Conservation (phyloP, 352 stramenopile species). For the Globisporangium uncinulatum region DNA sequence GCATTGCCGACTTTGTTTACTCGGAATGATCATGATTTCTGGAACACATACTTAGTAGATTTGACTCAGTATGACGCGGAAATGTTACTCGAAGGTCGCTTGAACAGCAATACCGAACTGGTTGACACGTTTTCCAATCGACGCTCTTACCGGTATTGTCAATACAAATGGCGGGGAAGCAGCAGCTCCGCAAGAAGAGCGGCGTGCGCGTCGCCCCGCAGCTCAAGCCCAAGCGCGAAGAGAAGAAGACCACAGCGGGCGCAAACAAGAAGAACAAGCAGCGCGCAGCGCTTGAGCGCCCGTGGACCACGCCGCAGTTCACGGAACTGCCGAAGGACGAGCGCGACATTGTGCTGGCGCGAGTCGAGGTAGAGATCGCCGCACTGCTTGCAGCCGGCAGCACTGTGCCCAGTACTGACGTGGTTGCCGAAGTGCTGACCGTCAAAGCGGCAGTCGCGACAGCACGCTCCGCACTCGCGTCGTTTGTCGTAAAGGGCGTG, state of each 20-base stretch:
- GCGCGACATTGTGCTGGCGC: slow-evolving; percentile 74
- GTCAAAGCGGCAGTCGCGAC: slow-evolving; percentile 5
- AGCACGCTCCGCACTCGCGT: slow-evolving; percentile 7
- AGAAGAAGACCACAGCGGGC: background rate
- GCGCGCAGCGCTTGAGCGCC: slow-evolving; percentile 13
- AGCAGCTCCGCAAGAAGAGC: slow-evolving; percentile 5
- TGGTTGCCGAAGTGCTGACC: background rate
- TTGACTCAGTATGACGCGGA: too few species aligned
- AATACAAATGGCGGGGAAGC: background rate
- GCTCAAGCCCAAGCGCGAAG: background rate
- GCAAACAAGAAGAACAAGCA: slow-evolving; percentile 11
- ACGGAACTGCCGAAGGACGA: slow-evolving; percentile 63
- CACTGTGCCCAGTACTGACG: background rate
- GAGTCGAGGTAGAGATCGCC: slow-evolving; percentile 56
- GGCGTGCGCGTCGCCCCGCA: slow-evolving; percentile 5
- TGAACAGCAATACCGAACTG: too few species aligned
- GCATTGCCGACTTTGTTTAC: too few species aligned
- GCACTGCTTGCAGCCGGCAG: slow-evolving; percentile 8
- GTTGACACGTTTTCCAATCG: too few species aligned
- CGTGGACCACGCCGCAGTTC: slow-evolving; percentile 47
- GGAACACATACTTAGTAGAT: too few species aligned
- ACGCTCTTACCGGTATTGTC: too few species aligned
- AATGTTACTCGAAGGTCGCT: too few species aligned
- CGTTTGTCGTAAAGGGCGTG: slow-evolving; percentile 37
- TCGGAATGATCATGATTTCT: too few species aligned